Evolutionary conservation across 352 stramenopile species (phyloP), one percentile per base, ranked within the genome.

Genomic region (Phytopythium delawarense): DNA sequence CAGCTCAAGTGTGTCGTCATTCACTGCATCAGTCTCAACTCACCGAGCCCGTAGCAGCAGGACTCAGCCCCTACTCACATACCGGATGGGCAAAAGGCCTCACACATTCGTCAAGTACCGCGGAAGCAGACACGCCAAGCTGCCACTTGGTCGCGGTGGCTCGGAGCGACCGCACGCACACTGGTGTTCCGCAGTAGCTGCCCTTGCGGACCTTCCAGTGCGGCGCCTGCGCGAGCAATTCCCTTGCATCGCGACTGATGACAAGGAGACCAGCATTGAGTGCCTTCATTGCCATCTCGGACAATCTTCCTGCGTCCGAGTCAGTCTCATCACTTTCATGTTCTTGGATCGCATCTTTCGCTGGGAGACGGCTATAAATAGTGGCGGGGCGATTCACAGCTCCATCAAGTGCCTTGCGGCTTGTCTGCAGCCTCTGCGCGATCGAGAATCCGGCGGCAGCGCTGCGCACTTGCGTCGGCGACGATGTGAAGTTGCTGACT

Each of bases 111-210:
- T 72, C 46, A 18, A 90, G 39, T 39, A 64, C 64, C 7, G 65
- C 59, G 21, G 78, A 30, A 42, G 74, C 65, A 20, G 66, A 53
- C 0, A 45, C 50, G 68, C 79, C 84, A 1, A 92, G 54, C 30
- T 75, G 50, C n/a, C 62, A n/a, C n/a, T 72, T 72, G 44, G 73
- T 48, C 23, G 59, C 4, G 9, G 70, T 75, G 9, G 69, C 61
- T 20, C 75, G 75, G 39, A 83, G 79, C 0, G 73, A 76, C 12
- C 79, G 69, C 5, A 76, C 46, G 11, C 64, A 73, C 7, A 86
- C 71, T 16, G 51, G 35, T 0, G 65, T 70, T 3, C 65, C 65
- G 39, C 60, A 48, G 21, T 63, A 76, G 2, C 16, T 67, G 4
- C 63, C 72, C 44, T 75, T 66, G 9, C 65, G 71, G 25, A 86